Conservation (phyloP, 257 asterid genomes). For the Ligustrum vulgare region DNA sequence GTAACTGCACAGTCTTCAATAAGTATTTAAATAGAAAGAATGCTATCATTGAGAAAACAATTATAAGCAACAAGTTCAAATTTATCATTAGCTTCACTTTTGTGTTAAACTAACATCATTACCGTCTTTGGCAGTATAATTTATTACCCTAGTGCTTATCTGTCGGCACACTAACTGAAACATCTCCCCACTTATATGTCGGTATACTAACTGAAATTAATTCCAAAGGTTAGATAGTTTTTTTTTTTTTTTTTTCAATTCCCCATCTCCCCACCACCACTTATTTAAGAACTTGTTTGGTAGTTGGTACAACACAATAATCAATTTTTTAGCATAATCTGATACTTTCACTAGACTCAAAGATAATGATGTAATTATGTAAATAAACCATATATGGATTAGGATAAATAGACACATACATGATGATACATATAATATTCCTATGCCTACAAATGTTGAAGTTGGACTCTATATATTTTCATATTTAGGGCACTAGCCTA, state of each 20-base stretch:
- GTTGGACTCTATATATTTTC: neutral
- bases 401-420: no score
- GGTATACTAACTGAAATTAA: neutral
- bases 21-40: neutral
- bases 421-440: no score
- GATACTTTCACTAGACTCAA: no score
- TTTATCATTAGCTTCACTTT: constrained; percentile 26
- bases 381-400: no score
- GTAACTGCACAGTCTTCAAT: neutral
- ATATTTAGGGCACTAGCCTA: constrained; percentile 22
- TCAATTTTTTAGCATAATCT: no score
- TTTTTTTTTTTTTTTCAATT: neutral
- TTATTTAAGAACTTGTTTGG: no score
- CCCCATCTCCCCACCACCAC: no score
- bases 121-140: constrained; percentile 12
- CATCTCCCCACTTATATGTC: constrained; percentile 1
- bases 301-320: no score
- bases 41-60: constrained; percentile 10
- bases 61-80: neutral
- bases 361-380: no score
- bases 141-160: constrained; percentile 29
- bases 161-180: neutral
- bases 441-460: neutral
- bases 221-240: neutral
- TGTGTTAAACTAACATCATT: constrained; percentile 14